Evolutionary conservation across 306 rosid species (phyloP), one percentile per base, ranked within the genome.

Genomic region (Ammopiptanthus mongolicus): DNA sequence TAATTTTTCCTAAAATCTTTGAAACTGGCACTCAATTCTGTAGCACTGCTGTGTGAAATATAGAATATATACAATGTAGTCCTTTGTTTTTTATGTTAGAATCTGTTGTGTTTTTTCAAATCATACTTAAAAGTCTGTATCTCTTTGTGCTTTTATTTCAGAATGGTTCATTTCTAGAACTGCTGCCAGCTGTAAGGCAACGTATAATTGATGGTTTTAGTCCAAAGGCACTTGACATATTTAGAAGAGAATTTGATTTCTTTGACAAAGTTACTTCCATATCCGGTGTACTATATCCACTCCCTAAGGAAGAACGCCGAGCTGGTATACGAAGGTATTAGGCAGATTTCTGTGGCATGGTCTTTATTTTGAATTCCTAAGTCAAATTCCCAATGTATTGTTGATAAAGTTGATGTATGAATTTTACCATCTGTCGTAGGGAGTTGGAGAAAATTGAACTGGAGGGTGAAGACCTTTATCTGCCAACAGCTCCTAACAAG

Each of bases 221-320:
- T 78, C 81, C 87, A 52, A 95, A 87, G 86, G 99, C 97, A 36
- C 89, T 44, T 8, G 97, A 92, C 80, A 5, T 95, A 59, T 95
- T 91, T 74, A 83, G 41, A 44, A 88, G 97, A 80, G 99, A 95
- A 78, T 95, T 95, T 85, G 93, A 92, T 87, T 95, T 95, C 88
- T 91, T 95, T 74, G 97, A 95, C 86, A 90, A 95, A 88, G 97
- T 95, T 81, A 95, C 99, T 36, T 92, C 99, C 71, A 92, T 95
- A 77, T 95, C 99, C 9, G 99, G 99, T 51, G 84, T 84, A 56
- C 96, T 95, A 60, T 87, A 68, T 78, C 96, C 93, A 18, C 86
- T 91, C 78, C 89, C 93, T 14, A 95, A 95, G 86, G 98, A 90
- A 69, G 97, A 95, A 80, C 95, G 97, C 21, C 89, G 92, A 79